These are phyloP conservation scores for Rutidosis leptorrhynchoides DNA, from an alignment of 129 eudicot genomes.

Conservation along the genomic window DNA sequence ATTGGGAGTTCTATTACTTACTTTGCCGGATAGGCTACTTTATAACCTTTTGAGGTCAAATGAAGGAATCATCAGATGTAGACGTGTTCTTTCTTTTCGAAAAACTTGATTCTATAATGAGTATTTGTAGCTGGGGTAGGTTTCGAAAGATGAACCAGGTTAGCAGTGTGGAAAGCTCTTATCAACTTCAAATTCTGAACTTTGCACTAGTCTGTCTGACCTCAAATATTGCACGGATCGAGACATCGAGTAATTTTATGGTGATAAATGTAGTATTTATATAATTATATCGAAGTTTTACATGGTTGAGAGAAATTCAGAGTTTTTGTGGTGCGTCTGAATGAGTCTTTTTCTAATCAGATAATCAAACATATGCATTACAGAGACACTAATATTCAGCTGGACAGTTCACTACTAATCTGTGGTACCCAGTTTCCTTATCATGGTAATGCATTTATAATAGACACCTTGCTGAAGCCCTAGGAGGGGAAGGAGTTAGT, in stretches of 20 bases:
- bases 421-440: not conserved
- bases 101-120: not conserved
- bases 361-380: conserved; percentile 1
- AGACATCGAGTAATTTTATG: not conserved
- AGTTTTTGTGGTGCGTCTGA: conserved; percentile 15
- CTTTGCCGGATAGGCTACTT: conserved; percentile 1
- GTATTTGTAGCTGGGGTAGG: not conserved
- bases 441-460: not conserved
- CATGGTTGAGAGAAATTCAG: conserved; percentile 1
- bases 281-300: not conserved
- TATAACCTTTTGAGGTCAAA: not conserved
- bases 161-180: not conserved
- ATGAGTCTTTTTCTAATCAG: not conserved
- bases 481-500: too few species aligned
- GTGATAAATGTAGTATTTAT: not conserved
- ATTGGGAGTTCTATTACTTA: not conserved
- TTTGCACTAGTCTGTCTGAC: not conserved
- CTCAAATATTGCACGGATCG: not conserved
- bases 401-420: too few species aligned
- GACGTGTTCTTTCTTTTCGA: not conserved
- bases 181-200: not conserved
- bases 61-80: not conserved
- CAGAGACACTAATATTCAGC: not conserved
- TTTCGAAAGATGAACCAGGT: conserved; percentile 6
- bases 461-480: too few species aligned